Percentiles rank a stretch among this genome's conserved stretches.
phyloP scores from a whole-genome alignment of 305 asterid genomes.

The Ilex paraguariensis region DNA sequence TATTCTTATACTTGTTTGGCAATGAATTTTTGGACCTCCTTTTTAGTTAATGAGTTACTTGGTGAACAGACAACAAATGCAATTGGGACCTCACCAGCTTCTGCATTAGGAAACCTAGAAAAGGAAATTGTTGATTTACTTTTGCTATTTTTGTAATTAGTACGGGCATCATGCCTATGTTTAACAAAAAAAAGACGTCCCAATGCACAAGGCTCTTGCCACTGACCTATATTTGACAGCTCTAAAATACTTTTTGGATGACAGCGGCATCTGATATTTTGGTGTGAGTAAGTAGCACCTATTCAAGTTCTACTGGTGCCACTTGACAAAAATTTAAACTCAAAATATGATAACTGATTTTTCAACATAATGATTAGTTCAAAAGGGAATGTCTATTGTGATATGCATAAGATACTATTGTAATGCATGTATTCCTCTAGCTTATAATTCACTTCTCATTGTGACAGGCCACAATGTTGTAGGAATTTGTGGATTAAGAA shows the following conservation, averaged over 20 bases:
- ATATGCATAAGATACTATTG: too few relatives aligned
- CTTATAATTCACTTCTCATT: too few relatives aligned
- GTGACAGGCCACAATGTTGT: too few relatives aligned
- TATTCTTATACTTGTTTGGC: constrained; percentile 7
- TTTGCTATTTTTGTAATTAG: background rate
- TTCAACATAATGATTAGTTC: too few relatives aligned
- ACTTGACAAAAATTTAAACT: constrained; percentile 17
- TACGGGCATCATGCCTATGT: background rate
- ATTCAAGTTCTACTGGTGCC: constrained; percentile 55
- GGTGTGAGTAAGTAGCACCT: constrained; percentile 35
- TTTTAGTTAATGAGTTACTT: constrained; percentile 15
- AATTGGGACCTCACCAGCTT: constrained; percentile 38
- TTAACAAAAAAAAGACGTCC: background rate
- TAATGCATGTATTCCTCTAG: too few relatives aligned
- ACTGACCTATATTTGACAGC: too few relatives aligned
- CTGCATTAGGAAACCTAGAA: constrained; percentile 27
- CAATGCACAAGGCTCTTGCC: background rate
- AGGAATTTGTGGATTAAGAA: too few relatives aligned
- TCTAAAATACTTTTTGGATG: constrained; percentile 20
- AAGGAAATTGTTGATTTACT: too few relatives aligned
- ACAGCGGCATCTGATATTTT: constrained; percentile 37
- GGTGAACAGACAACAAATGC: constrained; percentile 35
- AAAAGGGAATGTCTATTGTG: too few relatives aligned
- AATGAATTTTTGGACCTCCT: constrained; percentile 19
- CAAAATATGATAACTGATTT: too few relatives aligned